Evolutionary conservation across 768 basidiomycete species (phyloP).

Genomic region (Cantharellus cinnabarinus): DNA sequence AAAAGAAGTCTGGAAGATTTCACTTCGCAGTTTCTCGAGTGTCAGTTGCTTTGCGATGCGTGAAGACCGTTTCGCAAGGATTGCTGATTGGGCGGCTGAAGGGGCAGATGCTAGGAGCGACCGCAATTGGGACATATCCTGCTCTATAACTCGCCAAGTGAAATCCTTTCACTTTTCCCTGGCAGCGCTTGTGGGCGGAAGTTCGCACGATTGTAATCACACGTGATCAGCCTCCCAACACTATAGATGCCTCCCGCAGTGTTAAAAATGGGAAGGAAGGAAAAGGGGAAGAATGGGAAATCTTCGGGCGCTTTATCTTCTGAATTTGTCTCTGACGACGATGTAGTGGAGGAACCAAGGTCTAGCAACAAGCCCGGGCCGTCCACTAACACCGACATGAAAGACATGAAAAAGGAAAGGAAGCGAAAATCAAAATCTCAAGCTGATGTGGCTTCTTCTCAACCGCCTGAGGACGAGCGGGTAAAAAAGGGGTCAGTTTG

Average conservation of each 20-base stretch:
- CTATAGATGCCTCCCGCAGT: too few relatives aligned
- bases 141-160: background rate
- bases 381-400: too few relatives aligned
- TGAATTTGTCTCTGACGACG: too few relatives aligned
- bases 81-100: background rate
- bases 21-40: slow-evolving; percentile 43
- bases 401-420: too few relatives aligned
- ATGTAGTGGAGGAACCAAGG: too few relatives aligned
- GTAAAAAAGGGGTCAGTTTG: too few relatives aligned
- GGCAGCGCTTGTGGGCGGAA: background rate
- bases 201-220: background rate
- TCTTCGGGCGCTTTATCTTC: too few relatives aligned
- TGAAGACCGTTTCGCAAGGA: background rate
- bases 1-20: slow-evolving; percentile 71
- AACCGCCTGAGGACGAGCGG: background rate
- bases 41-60: slow-evolving; percentile 26
- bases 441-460: background rate
- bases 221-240: too few relatives aligned
- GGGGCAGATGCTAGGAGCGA: background rate
- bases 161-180: background rate
- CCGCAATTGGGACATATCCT: background rate
- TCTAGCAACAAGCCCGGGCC: too few relatives aligned
- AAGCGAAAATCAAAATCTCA: background rate
- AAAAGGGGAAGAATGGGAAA: too few relatives aligned
- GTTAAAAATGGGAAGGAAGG: too few relatives aligned